Conservation (phyloP, 2,329 filamentous ascomycete species). For the Dichotomopilus funicola region DNA sequence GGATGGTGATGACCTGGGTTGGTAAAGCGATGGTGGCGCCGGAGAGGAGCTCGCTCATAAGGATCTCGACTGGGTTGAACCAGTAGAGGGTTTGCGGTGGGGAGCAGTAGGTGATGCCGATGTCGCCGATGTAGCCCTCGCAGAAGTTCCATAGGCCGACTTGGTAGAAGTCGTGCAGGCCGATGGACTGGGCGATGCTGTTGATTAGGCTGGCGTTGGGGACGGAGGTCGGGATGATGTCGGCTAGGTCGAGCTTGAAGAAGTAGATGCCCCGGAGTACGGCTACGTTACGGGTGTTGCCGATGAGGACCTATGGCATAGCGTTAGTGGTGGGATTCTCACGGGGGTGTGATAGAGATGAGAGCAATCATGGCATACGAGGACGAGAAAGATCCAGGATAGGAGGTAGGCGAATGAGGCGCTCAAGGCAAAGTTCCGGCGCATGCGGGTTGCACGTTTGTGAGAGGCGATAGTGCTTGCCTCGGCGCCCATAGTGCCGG, state of each 20-base stretch:
- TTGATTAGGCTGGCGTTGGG: constrained; percentile 73
- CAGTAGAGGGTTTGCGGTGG: constrained; percentile 66
- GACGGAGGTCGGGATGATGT: constrained; percentile 69
- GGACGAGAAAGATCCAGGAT: constrained; percentile 69
- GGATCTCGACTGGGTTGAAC: constrained; percentile 83
- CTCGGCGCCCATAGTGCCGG: background rate
- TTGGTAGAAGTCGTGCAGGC: constrained; percentile 90
- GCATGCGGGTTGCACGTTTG: constrained; percentile 41
- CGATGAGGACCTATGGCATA: constrained; percentile 53
- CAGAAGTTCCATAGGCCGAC: constrained; percentile 91
- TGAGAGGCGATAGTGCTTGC: constrained; percentile 7
- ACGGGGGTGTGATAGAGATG: background rate
- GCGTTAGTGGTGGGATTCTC: background rate
- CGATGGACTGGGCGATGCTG: constrained; percentile 77
- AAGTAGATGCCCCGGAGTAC: constrained; percentile 71
- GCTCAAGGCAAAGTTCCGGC: constrained; percentile 56
- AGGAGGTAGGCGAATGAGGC: constrained; percentile 67
- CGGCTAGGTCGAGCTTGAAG: constrained; percentile 72
- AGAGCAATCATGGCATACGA: constrained; percentile 42
- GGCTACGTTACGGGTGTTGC: constrained; percentile 58
- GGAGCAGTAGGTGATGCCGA: constrained; percentile 70
- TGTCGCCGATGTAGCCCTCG: constrained; percentile 67
- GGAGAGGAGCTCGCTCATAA: constrained; percentile 71
- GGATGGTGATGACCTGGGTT: constrained; percentile 62
- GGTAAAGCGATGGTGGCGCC: constrained; percentile 81